phyloP scores from a whole-genome alignment of 169 alveolate species.

The Eimeria sp. region DNA sequence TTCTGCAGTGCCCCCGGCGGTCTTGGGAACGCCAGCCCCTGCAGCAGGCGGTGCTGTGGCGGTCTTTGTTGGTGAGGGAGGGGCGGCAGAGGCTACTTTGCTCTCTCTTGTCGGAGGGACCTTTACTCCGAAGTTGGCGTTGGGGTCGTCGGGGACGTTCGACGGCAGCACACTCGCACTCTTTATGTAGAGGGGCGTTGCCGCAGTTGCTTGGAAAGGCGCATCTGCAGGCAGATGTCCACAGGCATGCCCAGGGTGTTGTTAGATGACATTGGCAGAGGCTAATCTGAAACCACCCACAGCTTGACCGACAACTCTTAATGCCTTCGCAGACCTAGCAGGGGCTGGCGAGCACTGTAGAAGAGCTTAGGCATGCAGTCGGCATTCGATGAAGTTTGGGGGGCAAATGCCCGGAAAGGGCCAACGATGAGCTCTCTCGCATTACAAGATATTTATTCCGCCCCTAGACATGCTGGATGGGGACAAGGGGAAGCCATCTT shows the following conservation, averaged over 20 bases:
- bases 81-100: conserved; percentile 9
- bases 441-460: neutral
- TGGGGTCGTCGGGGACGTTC: conserved; percentile 56
- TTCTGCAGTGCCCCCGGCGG: conserved; percentile 44
- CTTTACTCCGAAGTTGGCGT: conserved; percentile 34
- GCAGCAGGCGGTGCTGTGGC: conserved; percentile 31
- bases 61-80: neutral
- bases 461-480: neutral
- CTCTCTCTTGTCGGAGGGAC: conserved; percentile 27
- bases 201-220: conserved; percentile 79
- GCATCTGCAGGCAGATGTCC: conserved; percentile 34
- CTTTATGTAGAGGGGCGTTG: conserved; percentile 75
- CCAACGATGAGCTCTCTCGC: neutral
- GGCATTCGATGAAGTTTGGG: neutral
- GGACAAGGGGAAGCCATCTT: neutral
- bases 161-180: conserved; percentile 46
- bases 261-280: neutral
- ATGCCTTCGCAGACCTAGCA: neutral
- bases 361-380: neutral
- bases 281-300: no score
- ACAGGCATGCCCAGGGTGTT: neutral
- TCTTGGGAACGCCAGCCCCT: neutral
- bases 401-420: conserved; percentile 5
- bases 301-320: neutral
- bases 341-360: neutral